A percentile compares a stretch with the other conserved stretches of the same genome.
These are phyloP conservation scores for Ziziphus jujuba DNA, from an alignment of 306 rosid species.

Conservation along the genomic window DNA sequence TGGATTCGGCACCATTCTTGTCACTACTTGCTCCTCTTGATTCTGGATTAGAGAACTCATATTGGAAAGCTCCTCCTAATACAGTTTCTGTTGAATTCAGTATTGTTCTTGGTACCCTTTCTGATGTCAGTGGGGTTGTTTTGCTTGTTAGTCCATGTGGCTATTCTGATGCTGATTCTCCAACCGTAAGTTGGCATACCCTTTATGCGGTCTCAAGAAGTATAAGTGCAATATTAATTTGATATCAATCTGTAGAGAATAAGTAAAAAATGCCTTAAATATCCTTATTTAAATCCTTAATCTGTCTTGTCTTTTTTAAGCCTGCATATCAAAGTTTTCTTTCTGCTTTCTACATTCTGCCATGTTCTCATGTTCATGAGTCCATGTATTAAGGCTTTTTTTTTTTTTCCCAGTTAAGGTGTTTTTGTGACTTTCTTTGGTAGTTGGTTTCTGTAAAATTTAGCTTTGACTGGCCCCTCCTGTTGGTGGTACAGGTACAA, in stretches of 20 bases:
- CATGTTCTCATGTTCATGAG: too few species aligned
- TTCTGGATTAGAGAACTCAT: slow-evolving; percentile 57
- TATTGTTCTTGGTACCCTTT: slow-evolving; percentile 71
- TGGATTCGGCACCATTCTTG: slow-evolving; percentile 78
- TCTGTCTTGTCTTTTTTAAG: too few species aligned
- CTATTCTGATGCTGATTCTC: slow-evolving; percentile 83
- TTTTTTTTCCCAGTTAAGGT: too few species aligned
- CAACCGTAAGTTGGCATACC: slow-evolving; percentile 58
- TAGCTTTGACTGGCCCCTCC: slow-evolving; percentile 6
- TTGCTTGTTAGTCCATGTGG: slow-evolving; percentile 91
- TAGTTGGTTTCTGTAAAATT: neutral
- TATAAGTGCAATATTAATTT: slow-evolving; percentile 1
- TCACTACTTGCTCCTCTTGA: slow-evolving; percentile 83
- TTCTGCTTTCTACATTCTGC: too few species aligned
- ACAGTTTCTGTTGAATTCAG: slow-evolving; percentile 67
- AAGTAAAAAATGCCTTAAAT: too few species aligned
- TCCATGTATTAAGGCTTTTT: too few species aligned
- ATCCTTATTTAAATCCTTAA: too few species aligned
- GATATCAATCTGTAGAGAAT: neutral
- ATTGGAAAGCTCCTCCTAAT: slow-evolving; percentile 93
- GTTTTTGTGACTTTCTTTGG: neutral
- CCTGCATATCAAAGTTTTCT: too few species aligned
- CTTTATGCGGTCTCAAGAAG: slow-evolving; percentile 10
- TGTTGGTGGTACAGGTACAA: slow-evolving; percentile 70
- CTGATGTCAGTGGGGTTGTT: slow-evolving; percentile 89